A percentile compares a stretch with the other conserved stretches of the same genome.
These are phyloP conservation scores for Phaeotremella skinneri DNA, from an alignment of 768 basidiomycete species.

Conservation along the genomic window DNA sequence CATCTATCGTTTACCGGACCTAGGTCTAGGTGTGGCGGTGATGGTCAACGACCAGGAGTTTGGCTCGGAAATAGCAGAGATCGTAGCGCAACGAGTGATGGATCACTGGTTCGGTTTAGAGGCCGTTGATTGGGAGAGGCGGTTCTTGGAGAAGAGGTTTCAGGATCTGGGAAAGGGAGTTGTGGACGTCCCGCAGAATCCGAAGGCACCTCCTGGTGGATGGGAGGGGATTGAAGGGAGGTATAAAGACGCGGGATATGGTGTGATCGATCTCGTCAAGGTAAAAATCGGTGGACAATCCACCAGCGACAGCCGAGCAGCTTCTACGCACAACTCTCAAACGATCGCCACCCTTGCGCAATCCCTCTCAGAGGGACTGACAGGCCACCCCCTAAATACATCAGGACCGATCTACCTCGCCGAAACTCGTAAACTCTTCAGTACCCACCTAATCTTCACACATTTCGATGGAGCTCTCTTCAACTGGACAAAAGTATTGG, in stretches of 20 bases:
- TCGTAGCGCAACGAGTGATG: slow-evolving; percentile 14
- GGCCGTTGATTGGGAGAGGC: slow-evolving; percentile 27
- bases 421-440: slow-evolving; percentile 10
- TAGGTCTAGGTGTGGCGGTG: slow-evolving; percentile 32
- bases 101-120: slow-evolving; percentile 21
- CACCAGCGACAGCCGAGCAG: slow-evolving; percentile 3
- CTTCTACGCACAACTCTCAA: neutral
- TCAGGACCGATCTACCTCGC: slow-evolving; percentile 20
- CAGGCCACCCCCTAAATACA: slow-evolving; percentile 8
- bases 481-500: slow-evolving; percentile 26
- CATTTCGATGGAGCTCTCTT: slow-evolving; percentile 32
- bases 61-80: slow-evolving; percentile 1
- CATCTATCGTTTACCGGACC: slow-evolving; percentile 34
- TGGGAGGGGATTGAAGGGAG: slow-evolving; percentile 1
- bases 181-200: neutral
- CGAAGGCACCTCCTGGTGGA: slow-evolving; percentile 1
- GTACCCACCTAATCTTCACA: slow-evolving; percentile 20
- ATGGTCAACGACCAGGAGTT: slow-evolving; percentile 27
- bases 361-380: neutral
- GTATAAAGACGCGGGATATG: slow-evolving; percentile 17
- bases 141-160: neutral
- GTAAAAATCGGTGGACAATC: too few species aligned
- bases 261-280: slow-evolving; percentile 7
- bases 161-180: neutral
- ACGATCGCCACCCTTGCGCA: neutral